Evolutionary conservation across 176 grass and related monocot genomes (phyloP), one percentile per base, ranked within the genome.

Genomic region (Bromus sterilis): DNA sequence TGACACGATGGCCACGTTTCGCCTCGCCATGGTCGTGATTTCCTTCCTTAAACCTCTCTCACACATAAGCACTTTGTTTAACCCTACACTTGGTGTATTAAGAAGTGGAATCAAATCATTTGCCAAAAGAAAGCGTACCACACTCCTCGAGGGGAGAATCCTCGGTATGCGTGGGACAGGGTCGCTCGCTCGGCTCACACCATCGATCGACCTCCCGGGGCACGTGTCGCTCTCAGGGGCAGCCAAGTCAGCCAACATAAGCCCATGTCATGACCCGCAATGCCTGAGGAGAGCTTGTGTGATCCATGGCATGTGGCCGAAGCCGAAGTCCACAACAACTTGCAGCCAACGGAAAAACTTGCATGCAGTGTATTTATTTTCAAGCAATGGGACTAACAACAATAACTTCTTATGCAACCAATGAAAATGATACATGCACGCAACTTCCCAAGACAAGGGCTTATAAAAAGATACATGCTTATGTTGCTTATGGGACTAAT

Each of bases 1-100:
- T 16, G 6, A 36, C 78, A 78, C 36, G 33, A 44, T 74, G 82
- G 87, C 90, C 93, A 96, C 90, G 93, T 93, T 93, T 96, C 85
- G 87, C 56, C 32, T 63, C 77, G 48, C 90, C 13, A 63, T 82
- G 83, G 90, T 8, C 62, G n/a, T 74, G 44, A 29, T 55, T 13
- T 12, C 60, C 35, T 69, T 72, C 78, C 63, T 75, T 75, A 71
- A 79, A 39, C 70, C 74, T 67, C 66, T 26, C 66, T 41, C 57
- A 4, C 68, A 25, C 28, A 68, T 63, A 55, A 59, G 43, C 33
- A 18, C 9, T 12, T 82, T 63, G 13, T 80, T 80, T 83, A 89
- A 24, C 57, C 46, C 32, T 18, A 32, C 57, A 74, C 68, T 77
- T 82, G 42, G 49, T 77, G 70, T 85, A 46, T 69, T 66, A 69